phyloP scores from a whole-genome alignment of 1,284 basidiomycete species.

The Pseudozyma tsukubaensis region DNA sequence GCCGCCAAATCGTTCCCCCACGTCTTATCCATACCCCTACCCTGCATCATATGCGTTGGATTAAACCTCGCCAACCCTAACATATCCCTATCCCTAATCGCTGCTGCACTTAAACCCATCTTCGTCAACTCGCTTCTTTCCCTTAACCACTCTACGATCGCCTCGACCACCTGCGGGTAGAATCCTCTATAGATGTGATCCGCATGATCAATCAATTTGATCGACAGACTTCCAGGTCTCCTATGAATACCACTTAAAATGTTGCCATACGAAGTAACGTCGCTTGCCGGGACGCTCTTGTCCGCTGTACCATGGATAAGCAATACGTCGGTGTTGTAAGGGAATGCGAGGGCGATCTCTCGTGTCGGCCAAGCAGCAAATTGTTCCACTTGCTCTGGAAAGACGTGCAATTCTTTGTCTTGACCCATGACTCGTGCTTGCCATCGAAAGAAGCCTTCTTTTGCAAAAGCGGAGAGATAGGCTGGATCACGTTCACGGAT shows the following conservation, averaged over 20 bases:
- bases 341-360: constrained; percentile 39
- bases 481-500: constrained; percentile 50
- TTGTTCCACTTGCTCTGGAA: constrained; percentile 48
- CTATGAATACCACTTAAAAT: constrained; percentile 28
- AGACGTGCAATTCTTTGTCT: constrained; percentile 44
- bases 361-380: constrained; percentile 51
- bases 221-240: constrained; percentile 34
- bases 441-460: constrained; percentile 54
- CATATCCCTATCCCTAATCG: constrained; percentile 31
- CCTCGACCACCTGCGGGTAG: constrained; percentile 54
- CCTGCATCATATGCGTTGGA: constrained; percentile 16
- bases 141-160: constrained; percentile 46
- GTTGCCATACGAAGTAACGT: constrained; percentile 49
- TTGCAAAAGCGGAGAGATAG: constrained; percentile 43
- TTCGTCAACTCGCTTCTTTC: constrained; percentile 31
- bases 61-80: constrained; percentile 34
- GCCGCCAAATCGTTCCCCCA: constrained; percentile 32
- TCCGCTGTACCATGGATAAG: constrained; percentile 56
- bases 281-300: constrained; percentile 50
- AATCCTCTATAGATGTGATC: constrained; percentile 55
- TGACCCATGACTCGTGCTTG: constrained; percentile 54
- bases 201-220: constrained; percentile 54
- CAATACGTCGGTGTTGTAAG: constrained; percentile 51
- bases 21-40: constrained; percentile 6
- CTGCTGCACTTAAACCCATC: constrained; percentile 37